Percentiles rank a stretch among this genome's conserved stretches.
Evolutionary conservation across 116 monocot species (phyloP).

Genomic region (Dioscorea cayenensis): DNA sequence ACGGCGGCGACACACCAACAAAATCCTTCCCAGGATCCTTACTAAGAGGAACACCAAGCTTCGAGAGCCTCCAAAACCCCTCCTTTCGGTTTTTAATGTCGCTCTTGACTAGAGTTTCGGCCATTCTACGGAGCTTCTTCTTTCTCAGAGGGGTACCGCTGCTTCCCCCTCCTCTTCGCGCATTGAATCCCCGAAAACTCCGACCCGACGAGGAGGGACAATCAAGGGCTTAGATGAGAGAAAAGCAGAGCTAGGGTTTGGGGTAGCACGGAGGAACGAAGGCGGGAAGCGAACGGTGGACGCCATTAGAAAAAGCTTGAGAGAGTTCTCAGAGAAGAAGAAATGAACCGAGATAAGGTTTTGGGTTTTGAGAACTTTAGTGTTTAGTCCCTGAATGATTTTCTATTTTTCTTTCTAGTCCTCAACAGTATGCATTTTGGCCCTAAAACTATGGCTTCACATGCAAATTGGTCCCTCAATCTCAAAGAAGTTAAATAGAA

Average conservation of each 20-base stretch:
- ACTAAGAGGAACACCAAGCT: constrained; percentile 69
- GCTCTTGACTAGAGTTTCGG: constrained; percentile 27
- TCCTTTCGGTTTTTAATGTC: constrained; percentile 53
- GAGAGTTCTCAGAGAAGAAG: no score
- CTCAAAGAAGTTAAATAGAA: no score
- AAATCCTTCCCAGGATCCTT: constrained; percentile 94
- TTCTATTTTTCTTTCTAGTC: no score
- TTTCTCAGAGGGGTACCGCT: constrained; percentile 98
- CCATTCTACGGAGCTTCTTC: constrained; percentile 63
- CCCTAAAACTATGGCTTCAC: no score
- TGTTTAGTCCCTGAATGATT: not conserved
- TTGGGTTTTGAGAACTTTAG: not conserved
- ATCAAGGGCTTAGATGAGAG: constrained; percentile 1
- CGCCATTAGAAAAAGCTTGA: constrained; percentile 4
- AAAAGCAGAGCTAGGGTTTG: constrained; percentile 6
- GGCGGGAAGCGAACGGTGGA: constrained; percentile 18
- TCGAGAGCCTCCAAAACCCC: constrained; percentile 92
- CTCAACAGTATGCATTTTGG: no score
- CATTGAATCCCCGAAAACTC: constrained; percentile 14
- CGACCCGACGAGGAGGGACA: not conserved
- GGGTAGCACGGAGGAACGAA: constrained; percentile 3
- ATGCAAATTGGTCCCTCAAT: no score
- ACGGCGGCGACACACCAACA: constrained; percentile 52
- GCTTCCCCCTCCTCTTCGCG: constrained; percentile 79
- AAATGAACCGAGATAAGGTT: not conserved